These are phyloP conservation scores for Polychaeton citri DNA, from an alignment of 2,329 filamentous ascomycete species.

Conservation along the genomic window DNA sequence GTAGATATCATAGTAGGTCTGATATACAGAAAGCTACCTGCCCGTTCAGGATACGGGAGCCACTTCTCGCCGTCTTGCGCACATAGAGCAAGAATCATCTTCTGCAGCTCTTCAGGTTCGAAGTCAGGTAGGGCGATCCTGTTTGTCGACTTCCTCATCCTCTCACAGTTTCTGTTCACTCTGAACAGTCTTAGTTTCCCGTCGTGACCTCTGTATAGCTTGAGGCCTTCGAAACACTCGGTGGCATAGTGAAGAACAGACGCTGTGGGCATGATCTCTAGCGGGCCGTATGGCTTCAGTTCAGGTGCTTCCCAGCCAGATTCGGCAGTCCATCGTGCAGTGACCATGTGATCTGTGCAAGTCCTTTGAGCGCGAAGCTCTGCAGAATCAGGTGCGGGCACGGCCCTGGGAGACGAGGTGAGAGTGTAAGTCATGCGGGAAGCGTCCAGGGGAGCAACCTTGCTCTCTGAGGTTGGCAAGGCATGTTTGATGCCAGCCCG, in stretches of 20 bases:
- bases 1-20: conserved; percentile 80
- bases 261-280: conserved; percentile 68
- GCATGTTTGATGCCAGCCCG: conserved; percentile 24
- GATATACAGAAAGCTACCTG: conserved; percentile 50
- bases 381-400: conserved; percentile 26
- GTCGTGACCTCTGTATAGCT: conserved; percentile 56
- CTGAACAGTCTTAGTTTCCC: conserved; percentile 65
- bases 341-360: conserved; percentile 82
- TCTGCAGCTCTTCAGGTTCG: conserved; percentile 56
- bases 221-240: conserved; percentile 80
- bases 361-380: conserved; percentile 28
- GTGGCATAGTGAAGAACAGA: conserved; percentile 79
- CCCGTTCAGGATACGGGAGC: conserved; percentile 52
- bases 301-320: conserved; percentile 62
- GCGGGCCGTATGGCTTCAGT: conserved; percentile 62
- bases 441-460: conserved; percentile 28
- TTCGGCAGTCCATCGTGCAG: conserved; percentile 50
- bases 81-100: conserved; percentile 59
- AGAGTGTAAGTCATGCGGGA: conserved; percentile 28
- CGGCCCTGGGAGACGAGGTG: conserved; percentile 27
- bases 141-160: conserved; percentile 41
- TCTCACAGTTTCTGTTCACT: conserved; percentile 56
- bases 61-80: conserved; percentile 63
- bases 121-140: conserved; percentile 67
- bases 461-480: conserved; percentile 8